phyloP scores from a whole-genome alignment of 2,329 filamentous ascomycete species.

The Ophiostoma australiae region DNA sequence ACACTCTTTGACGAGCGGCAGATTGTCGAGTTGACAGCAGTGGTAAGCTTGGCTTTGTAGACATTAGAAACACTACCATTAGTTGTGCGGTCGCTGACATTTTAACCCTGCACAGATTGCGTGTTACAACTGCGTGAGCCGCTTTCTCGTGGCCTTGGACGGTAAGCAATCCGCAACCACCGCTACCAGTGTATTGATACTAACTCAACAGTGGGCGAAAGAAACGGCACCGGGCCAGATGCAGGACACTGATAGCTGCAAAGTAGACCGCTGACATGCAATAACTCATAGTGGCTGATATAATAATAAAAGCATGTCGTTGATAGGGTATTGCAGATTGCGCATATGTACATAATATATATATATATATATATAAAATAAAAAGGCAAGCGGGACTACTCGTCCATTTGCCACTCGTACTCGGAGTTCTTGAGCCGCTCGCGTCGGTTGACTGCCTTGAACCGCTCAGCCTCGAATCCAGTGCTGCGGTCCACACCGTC shows the following conservation, averaged over 20 bases:
- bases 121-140: constrained; percentile 78
- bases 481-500: constrained; percentile 93
- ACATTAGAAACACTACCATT: not conserved
- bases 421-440: constrained; percentile 73
- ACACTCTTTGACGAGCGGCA: constrained; percentile 61
- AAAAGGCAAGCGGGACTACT: not conserved
- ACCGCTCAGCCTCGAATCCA: constrained; percentile 90
- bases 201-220: constrained; percentile 3
- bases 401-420: constrained; percentile 89
- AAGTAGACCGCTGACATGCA: constrained; percentile 29
- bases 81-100: constrained; percentile 52
- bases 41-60: constrained; percentile 1
- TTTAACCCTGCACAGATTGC: constrained; percentile 41
- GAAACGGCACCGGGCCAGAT: constrained; percentile 9
- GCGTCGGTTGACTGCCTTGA: constrained; percentile 76
- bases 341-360: not conserved
- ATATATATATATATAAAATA: not conserved
- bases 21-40: constrained; percentile 67
- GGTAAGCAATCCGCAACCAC: constrained; percentile 44
- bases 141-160: constrained; percentile 77
- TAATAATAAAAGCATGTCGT: not conserved
- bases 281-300: not conserved
- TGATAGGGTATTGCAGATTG: constrained; percentile 10
- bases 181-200: not conserved
- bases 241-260: constrained; percentile 28